phyloP scores from a whole-genome alignment of 345 rosid species.

The Hibiscus mutabilis region DNA sequence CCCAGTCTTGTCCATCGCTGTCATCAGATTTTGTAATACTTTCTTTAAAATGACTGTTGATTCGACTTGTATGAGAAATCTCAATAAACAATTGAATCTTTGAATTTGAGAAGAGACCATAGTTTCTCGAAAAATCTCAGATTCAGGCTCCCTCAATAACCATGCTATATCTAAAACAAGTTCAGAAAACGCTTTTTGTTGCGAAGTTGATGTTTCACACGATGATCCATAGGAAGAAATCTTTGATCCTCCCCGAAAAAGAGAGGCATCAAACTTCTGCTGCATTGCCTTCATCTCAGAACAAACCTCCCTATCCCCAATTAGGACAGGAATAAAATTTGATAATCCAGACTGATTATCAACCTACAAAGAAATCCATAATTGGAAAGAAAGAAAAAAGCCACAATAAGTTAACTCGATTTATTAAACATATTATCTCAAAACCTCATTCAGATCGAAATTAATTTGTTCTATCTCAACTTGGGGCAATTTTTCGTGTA shows the following conservation, averaged over 20 bases:
- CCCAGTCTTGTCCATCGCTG: slow-evolving; percentile 29
- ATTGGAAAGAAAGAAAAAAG: not conserved
- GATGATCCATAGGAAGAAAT: slow-evolving; percentile 17
- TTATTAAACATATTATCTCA: not conserved
- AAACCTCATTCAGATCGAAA: not conserved
- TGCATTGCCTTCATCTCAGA: slow-evolving; percentile 65
- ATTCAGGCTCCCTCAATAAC: slow-evolving; percentile 59
- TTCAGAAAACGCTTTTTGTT: slow-evolving; percentile 51
- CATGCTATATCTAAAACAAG: slow-evolving; percentile 77
- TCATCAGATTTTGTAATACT: slow-evolving; percentile 44
- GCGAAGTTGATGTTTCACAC: slow-evolving; percentile 36
- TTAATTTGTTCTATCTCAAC: not conserved
- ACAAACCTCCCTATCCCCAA: slow-evolving; percentile 66
- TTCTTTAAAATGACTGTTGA: slow-evolving; percentile 50
- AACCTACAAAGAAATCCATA: slow-evolving; percentile 40
- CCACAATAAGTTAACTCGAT: not conserved
- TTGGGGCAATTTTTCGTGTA: not conserved
- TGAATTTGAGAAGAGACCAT: slow-evolving; percentile 54
- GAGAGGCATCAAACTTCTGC: slow-evolving; percentile 45
- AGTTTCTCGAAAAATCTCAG: slow-evolving; percentile 36
- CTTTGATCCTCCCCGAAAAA: slow-evolving; percentile 29
- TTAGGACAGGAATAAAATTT: slow-evolving; percentile 75
- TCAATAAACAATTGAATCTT: slow-evolving; percentile 51
- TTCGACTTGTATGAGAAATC: slow-evolving; percentile 46
- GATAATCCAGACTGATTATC: slow-evolving; percentile 88